A percentile compares a stretch with the other conserved stretches of the same genome.
These are phyloP conservation scores for Stylosanthes scabra DNA, from an alignment of 331 rosid species.

Conservation along the genomic window DNA sequence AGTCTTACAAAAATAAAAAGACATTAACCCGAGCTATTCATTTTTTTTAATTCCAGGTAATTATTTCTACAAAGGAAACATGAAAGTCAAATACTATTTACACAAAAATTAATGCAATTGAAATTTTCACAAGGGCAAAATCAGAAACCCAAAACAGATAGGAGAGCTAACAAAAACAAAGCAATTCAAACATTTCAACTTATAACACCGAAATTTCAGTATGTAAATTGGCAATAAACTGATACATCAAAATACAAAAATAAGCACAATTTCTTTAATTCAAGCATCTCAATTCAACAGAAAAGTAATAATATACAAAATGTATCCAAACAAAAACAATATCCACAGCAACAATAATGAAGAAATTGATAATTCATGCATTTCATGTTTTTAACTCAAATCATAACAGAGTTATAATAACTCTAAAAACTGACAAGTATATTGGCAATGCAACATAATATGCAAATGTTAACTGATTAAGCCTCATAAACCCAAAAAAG, in stretches of 20 bases:
- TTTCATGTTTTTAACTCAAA: neutral
- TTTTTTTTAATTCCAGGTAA: neutral
- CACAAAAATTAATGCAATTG: too few species aligned
- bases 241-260: too few species aligned
- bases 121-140: too few species aligned
- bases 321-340: neutral
- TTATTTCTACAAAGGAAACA: neutral
- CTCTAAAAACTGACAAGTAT: neutral
- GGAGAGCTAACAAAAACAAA: neutral
- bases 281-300: too few species aligned
- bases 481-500: neutral
- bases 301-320: neutral
- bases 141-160: too few species aligned
- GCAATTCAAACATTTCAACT: neutral
- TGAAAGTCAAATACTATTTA: neutral
- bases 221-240: too few species aligned
- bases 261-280: too few species aligned
- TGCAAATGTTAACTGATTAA: neutral
- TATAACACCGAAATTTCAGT: too few species aligned
- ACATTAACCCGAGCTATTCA: neutral
- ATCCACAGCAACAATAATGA: neutral
- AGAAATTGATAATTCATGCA: slow-evolving; percentile 2
- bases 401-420: neutral
- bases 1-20: neutral
- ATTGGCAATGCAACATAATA: neutral